A percentile compares a stretch with the other conserved stretches of the same genome.
These are phyloP conservation scores for Brassica hybrid DNA, from an alignment of 441 rosid species.

Conservation along the genomic window DNA sequence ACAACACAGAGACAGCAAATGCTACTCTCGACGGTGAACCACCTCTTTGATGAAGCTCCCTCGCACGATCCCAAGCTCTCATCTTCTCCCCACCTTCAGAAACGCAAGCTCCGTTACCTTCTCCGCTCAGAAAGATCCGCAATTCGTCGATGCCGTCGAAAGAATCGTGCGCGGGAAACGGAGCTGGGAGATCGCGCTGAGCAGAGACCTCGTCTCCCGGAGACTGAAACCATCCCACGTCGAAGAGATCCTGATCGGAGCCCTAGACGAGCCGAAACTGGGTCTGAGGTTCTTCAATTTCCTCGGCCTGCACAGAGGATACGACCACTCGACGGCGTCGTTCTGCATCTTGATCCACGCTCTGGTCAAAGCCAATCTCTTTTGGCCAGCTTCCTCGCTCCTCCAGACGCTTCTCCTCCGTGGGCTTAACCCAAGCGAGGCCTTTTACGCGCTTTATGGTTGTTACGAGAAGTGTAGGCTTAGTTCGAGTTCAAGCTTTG, in stretches of 20 bases:
- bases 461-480: constrained; percentile 54
- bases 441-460: constrained; percentile 53
- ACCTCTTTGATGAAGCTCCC: constrained; percentile 54
- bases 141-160: constrained; percentile 50
- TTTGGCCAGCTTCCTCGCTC: constrained; percentile 94
- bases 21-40: constrained; percentile 17
- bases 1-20: neutral
- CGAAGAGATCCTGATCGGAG: constrained; percentile 61
- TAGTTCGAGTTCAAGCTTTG: constrained; percentile 65
- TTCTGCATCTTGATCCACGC: constrained; percentile 82
- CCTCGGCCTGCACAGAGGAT: constrained; percentile 73
- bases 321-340: constrained; percentile 72
- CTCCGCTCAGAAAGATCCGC: constrained; percentile 40
- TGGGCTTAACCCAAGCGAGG: constrained; percentile 59
- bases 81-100: constrained; percentile 29
- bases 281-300: constrained; percentile 87
- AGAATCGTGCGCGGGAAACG: constrained; percentile 65
- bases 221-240: constrained; percentile 61
- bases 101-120: constrained; percentile 38
- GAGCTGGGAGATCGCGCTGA: constrained; percentile 72
- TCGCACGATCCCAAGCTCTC: constrained; percentile 37
- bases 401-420: constrained; percentile 79
- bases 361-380: constrained; percentile 54
- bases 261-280: constrained; percentile 72
- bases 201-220: constrained; percentile 45